Percentiles rank a stretch among this genome's conserved stretches.
phyloP scores from a whole-genome alignment of 768 basidiomycete genomes.

The Boletus edulis region DNA sequence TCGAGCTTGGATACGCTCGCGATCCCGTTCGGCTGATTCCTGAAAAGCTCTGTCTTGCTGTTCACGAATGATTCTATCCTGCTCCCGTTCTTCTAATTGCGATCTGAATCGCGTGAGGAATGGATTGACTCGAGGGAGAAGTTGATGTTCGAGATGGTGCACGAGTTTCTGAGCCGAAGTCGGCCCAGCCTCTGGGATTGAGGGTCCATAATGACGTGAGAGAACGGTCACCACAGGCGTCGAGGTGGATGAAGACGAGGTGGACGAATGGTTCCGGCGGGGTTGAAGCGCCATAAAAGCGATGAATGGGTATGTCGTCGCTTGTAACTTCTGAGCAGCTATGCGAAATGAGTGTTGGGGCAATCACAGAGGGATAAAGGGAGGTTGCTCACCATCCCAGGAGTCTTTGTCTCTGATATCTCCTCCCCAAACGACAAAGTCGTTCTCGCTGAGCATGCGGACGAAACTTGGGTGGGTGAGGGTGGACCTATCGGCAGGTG shows the following conservation, averaged over 20 bases:
- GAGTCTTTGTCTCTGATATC: conserved; percentile 83
- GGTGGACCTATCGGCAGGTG: conserved; percentile 49
- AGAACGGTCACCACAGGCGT: conserved; percentile 71
- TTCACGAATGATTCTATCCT: conserved; percentile 63
- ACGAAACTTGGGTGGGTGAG: conserved; percentile 74
- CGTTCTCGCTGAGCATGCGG: conserved; percentile 64
- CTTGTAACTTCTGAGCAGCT: conserved; percentile 73
- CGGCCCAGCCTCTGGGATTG: conserved; percentile 45
- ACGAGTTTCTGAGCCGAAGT: conserved; percentile 66
- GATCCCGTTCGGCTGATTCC: conserved; percentile 62
- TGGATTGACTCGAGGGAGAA: conserved; percentile 79
- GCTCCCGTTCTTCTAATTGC: conserved; percentile 47
- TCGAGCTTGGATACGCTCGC: conserved; percentile 59
- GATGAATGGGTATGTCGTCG: conserved; percentile 90
- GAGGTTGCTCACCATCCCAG: conserved; percentile 56
- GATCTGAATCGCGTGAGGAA: conserved; percentile 65
- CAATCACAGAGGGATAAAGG: background rate
- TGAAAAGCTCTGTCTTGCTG: conserved; percentile 82
- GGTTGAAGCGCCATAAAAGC: conserved; percentile 90
- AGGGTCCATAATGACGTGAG: conserved; percentile 77
- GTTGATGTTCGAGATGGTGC: conserved; percentile 62
- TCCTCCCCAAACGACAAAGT: conserved; percentile 88
- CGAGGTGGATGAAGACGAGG: conserved; percentile 34
- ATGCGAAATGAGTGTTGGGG: conserved; percentile 2
- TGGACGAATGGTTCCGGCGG: conserved; percentile 40